Base-by-base conservation (phyloP, 2,329 filamentous ascomycete species). In the Alternaria panax region DNA sequence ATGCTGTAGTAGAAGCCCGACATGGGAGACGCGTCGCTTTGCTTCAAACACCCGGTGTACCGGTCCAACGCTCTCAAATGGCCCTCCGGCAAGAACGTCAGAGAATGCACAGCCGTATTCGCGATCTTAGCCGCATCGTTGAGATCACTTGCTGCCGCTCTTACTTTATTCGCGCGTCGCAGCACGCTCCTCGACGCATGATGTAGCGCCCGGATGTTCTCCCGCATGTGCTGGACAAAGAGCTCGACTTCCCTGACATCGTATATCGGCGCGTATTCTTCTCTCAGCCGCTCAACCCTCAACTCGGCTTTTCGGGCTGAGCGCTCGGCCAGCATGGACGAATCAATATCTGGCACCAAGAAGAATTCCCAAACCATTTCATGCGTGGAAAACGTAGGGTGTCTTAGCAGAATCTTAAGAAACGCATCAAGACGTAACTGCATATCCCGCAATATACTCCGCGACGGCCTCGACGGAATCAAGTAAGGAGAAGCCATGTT, bases 361-460 rank as follows among this genome's bases (percentile, higher is more conserved):
- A 99, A 97, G 80, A 99, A 99, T 71, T 99, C 95, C 96, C 95
- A 99, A 2, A 99, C 85, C 86, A 98, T 92, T 80, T 99, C 95
- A 73, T 99, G 96, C 0, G 92, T 97, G 0, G 92, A 87, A 74
- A 99, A 97, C 0, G 95, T 98, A 4, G 94, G 91, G 73, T 99
- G 95, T 8, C 87, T 85, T 25, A 99, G 84, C 64, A 99, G 85
- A 18, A 93, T 92, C 66, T 92, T 92, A 68, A 99, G 81, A 70
- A 98, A 97, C 67, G 88, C 90, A 78, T 99, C 92, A 20, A 97
- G 87, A 16, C 90, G 88, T 43, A 92, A 82, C 75, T 99, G 96
- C 51, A 93, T 90, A 69, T 98, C 93, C 64, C 93, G 90, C 38
- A 99, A 81, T 5, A 97, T 87, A 0, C 93, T 89, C 46, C 94